phyloP scores from a whole-genome alignment of 176 grass and related monocot species.

The Zoysia pacifica region DNA sequence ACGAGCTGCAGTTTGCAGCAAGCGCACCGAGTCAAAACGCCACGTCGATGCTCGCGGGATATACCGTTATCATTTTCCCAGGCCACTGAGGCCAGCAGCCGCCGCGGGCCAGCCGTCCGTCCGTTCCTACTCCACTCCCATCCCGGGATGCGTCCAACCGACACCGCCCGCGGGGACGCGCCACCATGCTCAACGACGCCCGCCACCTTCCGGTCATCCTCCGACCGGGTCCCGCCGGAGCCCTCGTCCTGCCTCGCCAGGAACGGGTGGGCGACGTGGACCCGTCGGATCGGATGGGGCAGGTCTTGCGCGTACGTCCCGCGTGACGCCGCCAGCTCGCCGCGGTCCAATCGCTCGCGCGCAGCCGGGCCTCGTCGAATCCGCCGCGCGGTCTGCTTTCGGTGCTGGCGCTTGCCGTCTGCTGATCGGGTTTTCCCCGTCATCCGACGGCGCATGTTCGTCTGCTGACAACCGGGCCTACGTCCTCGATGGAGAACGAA shows the following conservation, averaged over 20 bases:
- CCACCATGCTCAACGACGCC: background rate
- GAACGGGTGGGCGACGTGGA: background rate
- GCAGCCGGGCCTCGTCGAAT: background rate
- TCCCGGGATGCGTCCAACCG: constrained; percentile 26
- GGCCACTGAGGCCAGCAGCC: too few relatives aligned
- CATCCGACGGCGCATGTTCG: background rate
- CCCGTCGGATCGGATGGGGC: background rate
- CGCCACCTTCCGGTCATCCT: background rate
- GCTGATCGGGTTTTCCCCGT: background rate
- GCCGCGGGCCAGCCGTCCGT: background rate
- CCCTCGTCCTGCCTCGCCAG: background rate
- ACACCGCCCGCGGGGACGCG: constrained; percentile 24
- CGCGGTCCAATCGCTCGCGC: constrained; percentile 20
- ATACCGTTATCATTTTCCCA: too few relatives aligned
- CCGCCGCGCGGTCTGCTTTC: too few relatives aligned
- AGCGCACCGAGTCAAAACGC: too few relatives aligned
- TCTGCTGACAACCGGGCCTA: background rate
- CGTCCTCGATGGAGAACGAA: background rate
- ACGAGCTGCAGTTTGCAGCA: too few relatives aligned
- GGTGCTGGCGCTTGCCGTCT: background rate
- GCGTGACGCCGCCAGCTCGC: constrained; percentile 40
- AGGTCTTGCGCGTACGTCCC: constrained; percentile 16
- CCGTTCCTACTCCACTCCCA: background rate
- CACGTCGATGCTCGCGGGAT: too few relatives aligned
- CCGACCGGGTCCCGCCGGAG: background rate